A percentile compares a stretch with the other conserved stretches of the same genome.
Conservation (phyloP, 176 grass and related monocot genomes). For the Urochloa ruziziensis region DNA sequence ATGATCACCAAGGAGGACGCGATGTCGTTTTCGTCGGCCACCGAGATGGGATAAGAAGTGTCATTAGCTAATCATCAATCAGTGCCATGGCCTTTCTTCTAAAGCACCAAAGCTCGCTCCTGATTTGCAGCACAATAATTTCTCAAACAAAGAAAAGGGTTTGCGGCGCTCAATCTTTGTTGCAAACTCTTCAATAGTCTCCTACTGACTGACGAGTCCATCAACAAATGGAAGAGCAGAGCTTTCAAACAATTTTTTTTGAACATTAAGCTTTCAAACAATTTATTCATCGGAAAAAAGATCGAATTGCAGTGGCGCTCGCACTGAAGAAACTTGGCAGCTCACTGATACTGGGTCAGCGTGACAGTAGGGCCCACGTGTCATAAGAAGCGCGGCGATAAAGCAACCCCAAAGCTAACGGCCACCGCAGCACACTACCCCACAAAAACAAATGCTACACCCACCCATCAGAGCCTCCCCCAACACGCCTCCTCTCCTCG, state of each 20-base stretch:
- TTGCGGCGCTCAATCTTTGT: neutral
- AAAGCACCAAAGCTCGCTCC: conserved; percentile 20
- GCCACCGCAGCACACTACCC: conserved; percentile 22
- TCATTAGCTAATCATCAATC: conserved; percentile 21
- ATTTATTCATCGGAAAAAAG: too few relatives aligned
- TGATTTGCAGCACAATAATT: neutral
- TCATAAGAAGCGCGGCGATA: neutral
- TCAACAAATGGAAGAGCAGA: too few relatives aligned
- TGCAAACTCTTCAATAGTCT: neutral
- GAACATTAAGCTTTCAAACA: neutral
- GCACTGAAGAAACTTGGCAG: neutral
- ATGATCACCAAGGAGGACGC: neutral
- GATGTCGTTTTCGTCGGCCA: neutral
- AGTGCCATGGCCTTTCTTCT: neutral
- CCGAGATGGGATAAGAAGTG: neutral
- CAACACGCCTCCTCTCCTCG: neutral
- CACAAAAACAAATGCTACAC: neutral
- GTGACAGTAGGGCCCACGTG: neutral
- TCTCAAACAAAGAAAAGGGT: neutral
- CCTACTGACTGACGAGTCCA: neutral
- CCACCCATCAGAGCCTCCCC: conserved; percentile 12
- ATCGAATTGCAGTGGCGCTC: neutral
- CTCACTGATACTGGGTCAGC: neutral
- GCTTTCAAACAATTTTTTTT: neutral
- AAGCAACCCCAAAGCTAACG: conserved; percentile 9